Base-by-base conservation (phyloP, 768 basidiomycete species). In the Termitomyces sp. region DNA sequence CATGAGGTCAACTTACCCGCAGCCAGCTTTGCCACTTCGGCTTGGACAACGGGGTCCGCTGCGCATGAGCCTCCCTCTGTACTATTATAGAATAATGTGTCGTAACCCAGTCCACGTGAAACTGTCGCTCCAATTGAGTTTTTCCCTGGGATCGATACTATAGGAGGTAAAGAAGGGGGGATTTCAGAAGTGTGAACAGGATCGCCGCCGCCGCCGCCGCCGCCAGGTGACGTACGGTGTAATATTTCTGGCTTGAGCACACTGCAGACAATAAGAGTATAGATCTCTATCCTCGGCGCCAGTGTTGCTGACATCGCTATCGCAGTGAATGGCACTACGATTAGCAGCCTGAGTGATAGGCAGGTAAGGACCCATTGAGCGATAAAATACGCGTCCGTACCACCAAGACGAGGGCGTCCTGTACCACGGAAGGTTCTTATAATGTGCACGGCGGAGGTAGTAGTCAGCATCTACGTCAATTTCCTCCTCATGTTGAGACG, bases 211-310 rank as follows among this genome's bases (percentile, higher is more conserved):
- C 18, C 7, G 18, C n/a, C 13, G 6, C 28, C 28, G 18, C n/a
- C n/a, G 24, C 18, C 55, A 40, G 65, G 67, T 50, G 63, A 68
- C 32, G 55, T 68, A 61, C 72, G 65, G 32, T 68, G 68, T 60
- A 78, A 76, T n/a, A 79, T 81, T 69, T 78, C 86, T 4, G 89
- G 88, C 65, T 78, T 87, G 68, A 85, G 83, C 15, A 80, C 79
- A n/a, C 79, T 80, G 70, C 92, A 94, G 20, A 79, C 89, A 12
- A 93, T 83, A 24, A 79, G 70, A n/a, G 88, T 91, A 72, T 86
- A 90, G 48, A 94, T 75, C 69, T 91, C 88, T 51, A 93, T 80
- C 51, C 83, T 82, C 8, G 92, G 89, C 0, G 91, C 91, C 8
- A 88, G 66, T 0, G 86, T 84, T 2, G 85, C 77, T 4, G 84